Evolutionary conservation across 129 eudicot genomes (phyloP), one percentile per base, ranked within the genome.

Genomic region (Heracleum sosnowskyi): DNA sequence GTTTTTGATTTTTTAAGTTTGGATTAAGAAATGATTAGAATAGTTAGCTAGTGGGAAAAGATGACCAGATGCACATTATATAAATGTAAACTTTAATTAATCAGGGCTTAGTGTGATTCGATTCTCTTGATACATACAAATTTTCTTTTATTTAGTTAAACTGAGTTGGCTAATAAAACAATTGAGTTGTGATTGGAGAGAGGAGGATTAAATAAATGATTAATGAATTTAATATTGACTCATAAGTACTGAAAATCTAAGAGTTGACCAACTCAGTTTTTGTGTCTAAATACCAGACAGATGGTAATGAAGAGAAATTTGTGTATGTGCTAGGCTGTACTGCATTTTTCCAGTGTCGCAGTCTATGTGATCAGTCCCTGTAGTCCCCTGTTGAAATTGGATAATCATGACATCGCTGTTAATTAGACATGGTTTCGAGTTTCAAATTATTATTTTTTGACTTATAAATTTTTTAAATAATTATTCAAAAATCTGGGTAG

Each of bases 91-190:
- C 40, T 69, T 70, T 20, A 28, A 66, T n/a, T n/a, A n/a, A 70
- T 16, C n/a, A 15, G 41, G 44, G 6, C n/a, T 3, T 37, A 18
- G 42, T 35, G 75, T 37, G 74, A 70, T 70, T 70, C 47, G 75
- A 70, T 70, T 70, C 47, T 70, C 12, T 31, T 33, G n/a, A 11
- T 70, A 35, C 26, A 70, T 70, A 9, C 42, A 29, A 34, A 35
- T n/a, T 60, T n/a, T 26, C 13, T 60, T 60, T 24, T 55, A 7
- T 35, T 2, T 37, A 9, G 47, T 70, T 41, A 70, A 70, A 70
- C 26, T 35, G 75, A 70, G 75, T 70, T 70, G 75, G 75, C 75
- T 37, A 37, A 37, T 70, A 70, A 37, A 29, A 35, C 37, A 68
- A 70, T 3, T 4, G 44, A 18, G 33, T 20, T 35, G 29, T 37